A percentile compares a stretch with the other conserved stretches of the same genome.
These are phyloP conservation scores for Phialophora verrucosa DNA, from an alignment of 2,329 filamentous ascomycete genomes.

Conservation along the genomic window DNA sequence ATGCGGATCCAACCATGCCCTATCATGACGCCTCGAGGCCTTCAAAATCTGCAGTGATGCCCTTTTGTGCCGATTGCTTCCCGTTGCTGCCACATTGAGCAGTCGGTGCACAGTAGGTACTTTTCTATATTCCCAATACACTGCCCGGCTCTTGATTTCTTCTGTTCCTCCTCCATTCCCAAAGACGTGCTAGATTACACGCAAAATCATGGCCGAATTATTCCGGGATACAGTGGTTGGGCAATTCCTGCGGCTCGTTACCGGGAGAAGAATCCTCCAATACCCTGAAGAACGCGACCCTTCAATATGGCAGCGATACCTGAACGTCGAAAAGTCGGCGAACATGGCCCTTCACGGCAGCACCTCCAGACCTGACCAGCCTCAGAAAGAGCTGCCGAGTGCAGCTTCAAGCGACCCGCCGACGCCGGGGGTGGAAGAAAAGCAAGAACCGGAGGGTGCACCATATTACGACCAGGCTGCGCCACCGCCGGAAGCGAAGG, in stretches of 20 bases:
- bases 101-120: not conserved
- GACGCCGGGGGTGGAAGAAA: constrained; percentile 1
- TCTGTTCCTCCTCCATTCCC: not conserved
- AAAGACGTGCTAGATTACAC: not conserved
- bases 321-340: constrained; percentile 57
- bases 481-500: constrained; percentile 6
- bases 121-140: not conserved
- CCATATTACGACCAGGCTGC: constrained; percentile 1
- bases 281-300: constrained; percentile 20
- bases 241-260: constrained; percentile 15
- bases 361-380: constrained; percentile 42
- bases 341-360: constrained; percentile 52
- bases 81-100: not conserved
- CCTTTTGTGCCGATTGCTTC: constrained; percentile 33
- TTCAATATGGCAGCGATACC: constrained; percentile 36
- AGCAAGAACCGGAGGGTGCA: not conserved
- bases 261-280: constrained; percentile 13
- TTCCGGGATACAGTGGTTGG: constrained; percentile 16
- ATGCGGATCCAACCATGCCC: not conserved
- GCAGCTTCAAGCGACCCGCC: constrained; percentile 7
- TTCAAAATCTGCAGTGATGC: constrained; percentile 53
- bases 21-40: constrained; percentile 15
- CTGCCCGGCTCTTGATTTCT: not conserved
- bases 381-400: constrained; percentile 3
- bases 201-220: constrained; percentile 40